Evolutionary conservation across 805 yeast genomes (phyloP).

Genomic region (Myxozyma vanderwaltii): DNA sequence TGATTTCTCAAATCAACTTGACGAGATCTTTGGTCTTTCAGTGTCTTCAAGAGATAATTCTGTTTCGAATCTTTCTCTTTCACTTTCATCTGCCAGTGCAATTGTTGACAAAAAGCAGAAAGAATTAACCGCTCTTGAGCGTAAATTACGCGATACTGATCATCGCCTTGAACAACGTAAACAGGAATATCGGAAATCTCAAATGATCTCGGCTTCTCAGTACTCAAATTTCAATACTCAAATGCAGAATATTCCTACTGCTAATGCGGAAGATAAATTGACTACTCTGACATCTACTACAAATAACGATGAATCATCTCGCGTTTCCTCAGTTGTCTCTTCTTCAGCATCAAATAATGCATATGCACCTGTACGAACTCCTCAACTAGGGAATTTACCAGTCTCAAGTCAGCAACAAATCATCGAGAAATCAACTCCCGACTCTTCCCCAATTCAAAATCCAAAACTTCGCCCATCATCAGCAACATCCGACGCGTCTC

Average conservation of each 20-base stretch:
- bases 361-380: background rate
- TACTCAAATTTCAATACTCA: background rate
- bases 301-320: background rate
- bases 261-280: background rate
- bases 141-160: conserved; percentile 15
- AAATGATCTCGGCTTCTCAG: conserved; percentile 4
- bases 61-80: conserved; percentile 1
- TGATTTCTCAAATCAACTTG: conserved; percentile 17
- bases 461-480: background rate
- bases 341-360: background rate
- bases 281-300: background rate
- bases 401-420: background rate
- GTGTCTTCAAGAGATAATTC: conserved; percentile 1
- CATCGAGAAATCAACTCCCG: background rate
- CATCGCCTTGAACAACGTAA: conserved; percentile 8
- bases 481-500: background rate
- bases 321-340: background rate
- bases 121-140: conserved; percentile 8
- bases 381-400: background rate
- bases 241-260: background rate
- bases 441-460: background rate
- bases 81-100: conserved; percentile 10
- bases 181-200: conserved; percentile 11
- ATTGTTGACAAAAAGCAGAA: conserved; percentile 8
- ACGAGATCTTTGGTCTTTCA: conserved; percentile 21